Base-by-base conservation (phyloP, 768 basidiomycete genomes). In the Kwoniella sp. region DNA sequence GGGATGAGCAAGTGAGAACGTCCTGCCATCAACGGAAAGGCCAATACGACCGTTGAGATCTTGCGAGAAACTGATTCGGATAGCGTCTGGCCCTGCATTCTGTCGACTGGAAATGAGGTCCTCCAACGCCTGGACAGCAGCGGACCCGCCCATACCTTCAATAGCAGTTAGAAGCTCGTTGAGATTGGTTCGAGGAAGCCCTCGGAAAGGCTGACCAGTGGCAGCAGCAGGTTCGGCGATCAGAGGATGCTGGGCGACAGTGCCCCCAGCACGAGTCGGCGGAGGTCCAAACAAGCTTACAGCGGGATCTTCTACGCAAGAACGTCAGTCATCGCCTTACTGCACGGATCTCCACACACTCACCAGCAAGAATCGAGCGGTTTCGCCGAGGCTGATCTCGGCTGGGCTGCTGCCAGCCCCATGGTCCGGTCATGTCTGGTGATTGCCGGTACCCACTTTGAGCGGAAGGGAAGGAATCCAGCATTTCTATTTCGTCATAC, bases 121-220 rank as follows among this genome's bases (percentile, higher is more conserved):
- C 58, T 93, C 89, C 70, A 96, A 85, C 26, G 93, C 82, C 71
- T 93, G 91, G 19, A 88, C 84, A 8, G 90, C 90, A 25, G 90
- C 89, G 10, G 86, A 86, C 0, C 90, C 90, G 58, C 94, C 86
- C 58, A 92, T 86, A 63, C 88, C 87, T 64, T 92, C 88, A 47
- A 96, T 86, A 17, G 87, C 89, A 64, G 88, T 86, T 24, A 91
- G 80, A 47, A 92, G 82, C 50, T 89, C 88, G 40, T 77, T 71
- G 44, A 78, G 68, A 61, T 58, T 72, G 83, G 83, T 51, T 80
- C 82, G 10, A 81, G 65, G 30, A 84, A 81, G 21, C 80, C 74
- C 50, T 85, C 86, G 64, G 80, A 83, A 5, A 82, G 71, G 17
- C 80, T 77, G 6, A 64, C 55, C 40, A 10, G 40, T 15, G 64